Base-by-base conservation (phyloP, 805 yeast species). In the Hanseniaspora osmophila region DNA sequence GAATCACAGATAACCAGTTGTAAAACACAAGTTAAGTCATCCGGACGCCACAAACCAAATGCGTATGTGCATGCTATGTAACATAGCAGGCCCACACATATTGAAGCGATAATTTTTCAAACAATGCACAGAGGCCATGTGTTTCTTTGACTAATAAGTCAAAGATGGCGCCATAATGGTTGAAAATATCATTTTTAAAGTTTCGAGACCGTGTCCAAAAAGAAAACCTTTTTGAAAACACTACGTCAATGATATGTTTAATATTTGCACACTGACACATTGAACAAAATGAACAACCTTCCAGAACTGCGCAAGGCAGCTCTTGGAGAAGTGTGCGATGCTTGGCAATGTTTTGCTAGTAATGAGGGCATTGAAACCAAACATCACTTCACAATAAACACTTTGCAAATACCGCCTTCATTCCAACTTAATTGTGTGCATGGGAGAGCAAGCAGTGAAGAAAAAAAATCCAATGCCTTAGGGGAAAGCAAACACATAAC, bases 211-310 rank as follows among this genome's bases (percentile, higher is more conserved):
- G 10, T 13, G 38, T 33, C 11, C 35, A 32, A 16, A 41, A 29
- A 35, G n/a, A 11, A n/a, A 13, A 29, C 29, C 32, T 13, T 13
- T 6, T 30, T 29, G 18, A 12, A n/a, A n/a, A 30, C 52, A 49
- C 15, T 54, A 54, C 19, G 12, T 10, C 10, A 29, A 7, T 22
- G 7, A 7, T 22, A 22, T 5, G 7, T 22, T 45, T 38, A 16
- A n/a, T 46, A 46, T 61, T 51, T 53, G 63, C 65, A 59, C 61
- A 61, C 49, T 52, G 65, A 61, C 65, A 61, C 65, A 61, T 61
- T 56, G 42, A 30, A 43, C 40, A 33, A 40, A 38, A 46, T 46
- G 45, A 30, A 42, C 43, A 44, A 46, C 45, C 40, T 9, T 15
- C 18, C 27, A 7, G 7, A 22, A 22, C 27, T 22, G 27, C 18